These are phyloP conservation scores for Papiliotrema nemorosa DNA, from an alignment of 1,284 basidiomycete species.

Conservation along the genomic window DNA sequence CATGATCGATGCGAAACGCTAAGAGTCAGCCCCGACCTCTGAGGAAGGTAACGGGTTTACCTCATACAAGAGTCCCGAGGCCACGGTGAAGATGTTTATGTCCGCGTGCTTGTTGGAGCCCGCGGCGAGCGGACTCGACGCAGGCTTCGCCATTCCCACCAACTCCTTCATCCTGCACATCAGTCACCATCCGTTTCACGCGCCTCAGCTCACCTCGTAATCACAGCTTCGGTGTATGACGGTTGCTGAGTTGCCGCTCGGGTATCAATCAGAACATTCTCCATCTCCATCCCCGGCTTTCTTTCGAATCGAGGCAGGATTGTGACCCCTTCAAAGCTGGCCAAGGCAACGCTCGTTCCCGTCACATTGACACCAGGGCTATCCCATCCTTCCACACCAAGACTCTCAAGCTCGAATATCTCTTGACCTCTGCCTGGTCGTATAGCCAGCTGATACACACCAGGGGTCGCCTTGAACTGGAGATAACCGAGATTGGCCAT, in stretches of 20 bases:
- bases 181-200: background rate
- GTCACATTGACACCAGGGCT: constrained; percentile 64
- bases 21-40: background rate
- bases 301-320: constrained; percentile 76
- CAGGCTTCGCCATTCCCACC: constrained; percentile 29
- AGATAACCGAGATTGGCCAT: constrained; percentile 95
- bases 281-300: constrained; percentile 69
- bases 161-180: constrained; percentile 34
- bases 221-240: constrained; percentile 15
- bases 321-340: constrained; percentile 81
- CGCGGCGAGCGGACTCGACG: constrained; percentile 17
- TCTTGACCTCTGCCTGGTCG: constrained; percentile 75
- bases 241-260: constrained; percentile 15
- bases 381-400: constrained; percentile 77
- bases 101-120: constrained; percentile 57
- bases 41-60: constrained; percentile 49
- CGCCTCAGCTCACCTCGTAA: constrained; percentile 24
- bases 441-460: constrained; percentile 77
- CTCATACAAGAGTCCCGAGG: constrained; percentile 93
- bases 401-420: constrained; percentile 77
- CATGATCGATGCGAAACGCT: constrained; percentile 98
- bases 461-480: constrained; percentile 90
- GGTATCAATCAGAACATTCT: constrained; percentile 67
- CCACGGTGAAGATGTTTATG: constrained; percentile 98
- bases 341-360: constrained; percentile 68